Conservation (phyloP, 495 filamentous ascomycete species). For the Daldinia bambusicola region DNA sequence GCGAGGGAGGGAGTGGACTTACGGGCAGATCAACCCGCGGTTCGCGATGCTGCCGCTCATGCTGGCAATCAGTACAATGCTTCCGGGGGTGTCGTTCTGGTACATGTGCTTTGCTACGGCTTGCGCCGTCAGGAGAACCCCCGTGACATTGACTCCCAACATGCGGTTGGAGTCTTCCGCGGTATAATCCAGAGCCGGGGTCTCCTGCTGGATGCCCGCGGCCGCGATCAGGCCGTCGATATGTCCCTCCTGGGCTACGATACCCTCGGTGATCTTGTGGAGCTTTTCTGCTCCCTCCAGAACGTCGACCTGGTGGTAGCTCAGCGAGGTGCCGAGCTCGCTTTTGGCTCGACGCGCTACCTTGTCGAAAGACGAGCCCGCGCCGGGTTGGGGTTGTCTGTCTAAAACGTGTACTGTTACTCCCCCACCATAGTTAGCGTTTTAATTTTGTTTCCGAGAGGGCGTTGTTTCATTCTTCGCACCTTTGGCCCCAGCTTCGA, state of each 20-base stretch:
- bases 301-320: slow-evolving; percentile 87
- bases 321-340: slow-evolving; percentile 74
- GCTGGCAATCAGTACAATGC: slow-evolving; percentile 77
- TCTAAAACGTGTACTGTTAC: slow-evolving; percentile 67
- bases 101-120: slow-evolving; percentile 82
- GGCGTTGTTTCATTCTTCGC: slow-evolving; percentile 12
- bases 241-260: slow-evolving; percentile 75
- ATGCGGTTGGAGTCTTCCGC: slow-evolving; percentile 71
- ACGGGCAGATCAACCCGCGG: slow-evolving; percentile 62
- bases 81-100: slow-evolving; percentile 65
- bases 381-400: slow-evolving; percentile 55
- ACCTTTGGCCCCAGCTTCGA: slow-evolving; percentile 79
- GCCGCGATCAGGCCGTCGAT: slow-evolving; percentile 86
- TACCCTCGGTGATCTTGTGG: slow-evolving; percentile 71
- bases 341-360: slow-evolving; percentile 71
- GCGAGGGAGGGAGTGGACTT: slow-evolving; percentile 25
- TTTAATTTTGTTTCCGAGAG: no score
- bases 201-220: slow-evolving; percentile 81
- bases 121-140: slow-evolving; percentile 80
- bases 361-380: slow-evolving; percentile 61
- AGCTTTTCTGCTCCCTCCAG: slow-evolving; percentile 73
- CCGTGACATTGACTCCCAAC: slow-evolving; percentile 78
- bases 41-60: slow-evolving; percentile 88
- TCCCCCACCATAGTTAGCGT: slow-evolving; percentile 14
- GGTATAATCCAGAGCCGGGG: slow-evolving; percentile 73